Base-by-base conservation (phyloP, 805 yeast genomes). In the Candida pseudofarinosa region DNA sequence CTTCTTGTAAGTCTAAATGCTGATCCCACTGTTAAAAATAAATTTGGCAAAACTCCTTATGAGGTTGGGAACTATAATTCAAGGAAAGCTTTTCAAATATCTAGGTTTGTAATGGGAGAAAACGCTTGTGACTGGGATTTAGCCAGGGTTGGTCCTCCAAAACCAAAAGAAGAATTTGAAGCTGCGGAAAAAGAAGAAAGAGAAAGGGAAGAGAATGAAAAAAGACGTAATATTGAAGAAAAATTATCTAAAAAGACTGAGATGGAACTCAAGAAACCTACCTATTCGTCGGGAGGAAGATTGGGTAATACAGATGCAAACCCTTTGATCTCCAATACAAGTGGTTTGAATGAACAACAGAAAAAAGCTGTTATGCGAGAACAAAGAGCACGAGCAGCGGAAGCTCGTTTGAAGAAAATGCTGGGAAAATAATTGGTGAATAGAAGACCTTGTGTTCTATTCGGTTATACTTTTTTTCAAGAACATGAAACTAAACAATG, bases 341-440 rank as follows among this genome's bases (percentile, higher is more conserved):
- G 76, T 35, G 82, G 89, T 0, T 68, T 91, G 42, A 74, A 80
- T 5, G 88, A 82, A 1, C 88, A 81, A 19, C 97, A 90, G 50
- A 76, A 80, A 54, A 73, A 75, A 74, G 76, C 82, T 54, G 65
- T 93, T 16, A 89, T 90, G 85, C 78, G 99, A 46, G 99, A 93
- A 55, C 90, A 90, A 56, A 73, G 98, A 42, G 97, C 97, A 0
- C 76, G 98, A 42, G 99, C 99, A 0, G 97, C 96, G 0, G 98
- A 93, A 60, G 96, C 91, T 0, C 73, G 99, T 52, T 53, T 87
- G 42, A 62, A 56, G 34, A 40, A 33, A 38, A 17, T 46, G 35
- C 45, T 37, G 35, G 37, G 32, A 16, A 39, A 35, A 19, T 32
- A 38, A 19, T 42, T 7, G 7, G n/a, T n/a, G n/a, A n/a, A n/a